Conservation (phyloP, 352 stramenopile species). For the Phytophthora boehmeriae region DNA sequence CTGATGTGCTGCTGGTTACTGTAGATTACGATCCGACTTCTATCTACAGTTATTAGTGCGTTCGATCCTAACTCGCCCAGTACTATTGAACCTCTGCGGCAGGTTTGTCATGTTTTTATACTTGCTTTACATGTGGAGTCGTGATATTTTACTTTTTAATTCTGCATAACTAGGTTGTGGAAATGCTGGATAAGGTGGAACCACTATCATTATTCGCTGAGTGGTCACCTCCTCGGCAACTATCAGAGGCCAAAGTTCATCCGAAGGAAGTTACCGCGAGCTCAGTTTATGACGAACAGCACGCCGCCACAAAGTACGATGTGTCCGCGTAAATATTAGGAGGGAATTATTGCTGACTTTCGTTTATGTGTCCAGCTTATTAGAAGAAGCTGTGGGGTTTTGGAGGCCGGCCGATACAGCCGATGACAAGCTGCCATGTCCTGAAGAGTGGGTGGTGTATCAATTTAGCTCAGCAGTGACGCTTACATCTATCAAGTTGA, state of each 20-base stretch:
- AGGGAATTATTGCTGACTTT: conserved; percentile 1
- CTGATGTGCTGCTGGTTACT: neutral
- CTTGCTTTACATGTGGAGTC: neutral
- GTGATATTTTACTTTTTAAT: neutral
- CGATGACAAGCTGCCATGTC: conserved; percentile 13
- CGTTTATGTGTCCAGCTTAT: conserved; percentile 28
- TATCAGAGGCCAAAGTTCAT: conserved; percentile 46
- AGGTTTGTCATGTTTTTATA: conserved; percentile 40
- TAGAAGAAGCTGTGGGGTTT: conserved; percentile 41
- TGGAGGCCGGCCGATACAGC: conserved; percentile 48
- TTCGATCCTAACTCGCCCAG: conserved; percentile 59
- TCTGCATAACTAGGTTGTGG: conserved; percentile 50
- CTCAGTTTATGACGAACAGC: conserved; percentile 63
- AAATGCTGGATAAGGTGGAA: conserved; percentile 64
- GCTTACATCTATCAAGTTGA: conserved; percentile 53
- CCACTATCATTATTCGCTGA: conserved; percentile 76
- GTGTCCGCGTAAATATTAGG: neutral
- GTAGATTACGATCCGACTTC: conserved; percentile 74
- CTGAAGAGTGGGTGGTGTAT: conserved; percentile 58
- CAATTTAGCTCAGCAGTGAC: conserved; percentile 53
- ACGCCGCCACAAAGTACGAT: conserved; percentile 52
- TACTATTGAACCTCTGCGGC: conserved; percentile 60
- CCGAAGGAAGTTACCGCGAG: conserved; percentile 62
- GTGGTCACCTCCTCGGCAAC: conserved; percentile 70
- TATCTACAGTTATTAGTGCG: conserved; percentile 56